Evolutionary conservation across 1,139 yeast species (phyloP).

Genomic region (Blastobotrys indianensis): DNA sequence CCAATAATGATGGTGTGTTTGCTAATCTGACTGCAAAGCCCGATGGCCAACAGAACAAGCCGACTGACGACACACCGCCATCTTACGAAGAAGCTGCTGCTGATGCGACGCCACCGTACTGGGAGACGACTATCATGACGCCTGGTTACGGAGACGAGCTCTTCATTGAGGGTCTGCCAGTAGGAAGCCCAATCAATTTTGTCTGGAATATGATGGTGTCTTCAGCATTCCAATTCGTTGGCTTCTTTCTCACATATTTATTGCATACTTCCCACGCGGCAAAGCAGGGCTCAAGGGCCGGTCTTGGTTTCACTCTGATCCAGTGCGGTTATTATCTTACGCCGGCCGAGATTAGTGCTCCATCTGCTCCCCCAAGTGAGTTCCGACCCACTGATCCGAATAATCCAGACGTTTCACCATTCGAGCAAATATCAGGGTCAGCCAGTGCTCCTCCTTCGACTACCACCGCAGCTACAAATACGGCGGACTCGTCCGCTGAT

Average conservation of each 20-base stretch:
- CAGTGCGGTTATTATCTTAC: slow-evolving; percentile 69
- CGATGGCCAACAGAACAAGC: slow-evolving; percentile 40
- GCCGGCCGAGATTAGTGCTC: slow-evolving; percentile 41
- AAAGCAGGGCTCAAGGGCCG: slow-evolving; percentile 90
- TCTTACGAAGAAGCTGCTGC: slow-evolving; percentile 93
- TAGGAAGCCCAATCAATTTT: slow-evolving; percentile 83
- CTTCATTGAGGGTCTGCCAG: slow-evolving; percentile 92
- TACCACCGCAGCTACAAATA: slow-evolving; percentile 6
- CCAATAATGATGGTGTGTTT: slow-evolving; percentile 80
- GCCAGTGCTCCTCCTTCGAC: slow-evolving; percentile 14
- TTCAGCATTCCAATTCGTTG: slow-evolving; percentile 87
- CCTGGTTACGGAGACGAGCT: slow-evolving; percentile 82
- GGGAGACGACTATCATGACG: slow-evolving; percentile 86
- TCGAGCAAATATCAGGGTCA: slow-evolving; percentile 30
- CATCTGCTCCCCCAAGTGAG: slow-evolving; percentile 39
- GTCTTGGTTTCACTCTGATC: slow-evolving; percentile 79
- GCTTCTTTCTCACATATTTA: slow-evolving; percentile 82
- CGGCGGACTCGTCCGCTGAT: slow-evolving; percentile 8
- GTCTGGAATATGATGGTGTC: slow-evolving; percentile 88
- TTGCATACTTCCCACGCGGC: slow-evolving; percentile 97
- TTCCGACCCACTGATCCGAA: slow-evolving; percentile 36
- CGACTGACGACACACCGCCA: slow-evolving; percentile 60
- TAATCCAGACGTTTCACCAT: slow-evolving; percentile 31
- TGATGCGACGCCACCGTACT: slow-evolving; percentile 92
- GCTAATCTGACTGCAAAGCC: slow-evolving; percentile 82